Evolutionary conservation across 192 early-diverging fungal genomes (phyloP), one percentile per base, ranked within the genome.

Genomic region (Podochytrium sp.): DNA sequence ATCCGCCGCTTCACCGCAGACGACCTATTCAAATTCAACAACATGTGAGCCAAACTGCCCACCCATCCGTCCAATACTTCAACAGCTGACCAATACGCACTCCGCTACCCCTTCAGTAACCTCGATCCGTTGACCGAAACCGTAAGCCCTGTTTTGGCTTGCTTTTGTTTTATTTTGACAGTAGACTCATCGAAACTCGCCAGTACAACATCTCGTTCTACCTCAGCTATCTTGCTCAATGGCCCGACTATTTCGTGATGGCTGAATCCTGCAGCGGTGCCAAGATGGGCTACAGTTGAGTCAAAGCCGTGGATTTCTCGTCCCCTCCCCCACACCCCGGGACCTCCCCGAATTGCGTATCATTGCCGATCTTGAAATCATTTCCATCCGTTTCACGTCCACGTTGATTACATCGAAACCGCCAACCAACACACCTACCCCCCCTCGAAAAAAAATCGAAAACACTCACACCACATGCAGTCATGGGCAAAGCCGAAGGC

Each of bases 401-500:
- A n/a, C n/a, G n/a, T n/a, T n/a, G n/a, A n/a, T n/a, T n/a, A n/a
- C n/a, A n/a, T n/a, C n/a, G n/a, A n/a, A n/a, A n/a, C n/a, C n/a
- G n/a, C n/a, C n/a, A n/a, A n/a, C n/a, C n/a, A n/a, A n/a, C n/a
- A n/a, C n/a, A n/a, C n/a, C n/a, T n/a, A n/a, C n/a, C n/a, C n/a
- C n/a, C n/a, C n/a, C n/a, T n/a, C n/a, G n/a, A n/a, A n/a, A n/a
- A n/a, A n/a, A n/a, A n/a, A n/a, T n/a, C n/a, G n/a, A n/a, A n/a
- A n/a, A n/a, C n/a, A n/a, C n/a, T n/a, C n/a, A n/a, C n/a, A n/a
- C n/a, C n/a, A n/a, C n/a, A n/a, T 30, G 75, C 71, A 83, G 91
- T 96, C 23, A 96, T 99, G 93, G 95, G 95, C 37, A 99, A 99
- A 75, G 93, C 94, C 14, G 97, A 99, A 76, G 97, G 96, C 58